phyloP scores from a whole-genome alignment of 805 yeast genomes.

The Nakazawaea ernobii region DNA sequence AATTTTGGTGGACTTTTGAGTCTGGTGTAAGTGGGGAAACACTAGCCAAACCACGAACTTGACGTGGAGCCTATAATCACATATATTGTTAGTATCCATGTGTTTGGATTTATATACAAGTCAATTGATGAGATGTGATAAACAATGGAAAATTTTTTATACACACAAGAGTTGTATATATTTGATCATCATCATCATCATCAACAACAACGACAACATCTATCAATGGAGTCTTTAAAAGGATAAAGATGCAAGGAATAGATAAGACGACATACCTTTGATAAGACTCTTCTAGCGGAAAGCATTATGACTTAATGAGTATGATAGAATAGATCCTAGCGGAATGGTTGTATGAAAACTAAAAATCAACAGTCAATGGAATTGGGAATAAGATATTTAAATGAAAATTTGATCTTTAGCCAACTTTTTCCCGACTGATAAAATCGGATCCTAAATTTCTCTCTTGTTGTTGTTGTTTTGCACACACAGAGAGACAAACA shows the following conservation, averaged over 20 bases:
- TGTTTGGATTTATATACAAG: not conserved
- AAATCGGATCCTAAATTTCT: too few species aligned
- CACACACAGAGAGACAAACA: too few species aligned
- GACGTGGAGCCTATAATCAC: conserved; percentile 15
- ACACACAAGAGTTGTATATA: not conserved
- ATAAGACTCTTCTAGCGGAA: conserved; percentile 7
- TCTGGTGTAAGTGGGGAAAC: conserved; percentile 44
- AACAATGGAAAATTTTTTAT: too few species aligned
- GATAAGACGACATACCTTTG: conserved; percentile 3
- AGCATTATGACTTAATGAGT: conserved; percentile 1
- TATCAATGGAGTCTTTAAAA: too few species aligned
- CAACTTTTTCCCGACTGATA: too few species aligned
- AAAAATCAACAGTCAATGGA: not conserved
- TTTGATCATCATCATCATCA: too few species aligned
- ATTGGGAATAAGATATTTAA: not conserved
- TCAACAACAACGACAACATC: not conserved
- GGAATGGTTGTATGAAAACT: too few species aligned
- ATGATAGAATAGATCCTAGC: too few species aligned
- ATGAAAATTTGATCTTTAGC: not conserved
- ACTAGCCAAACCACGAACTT: conserved; percentile 45
- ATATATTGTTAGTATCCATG: not conserved
- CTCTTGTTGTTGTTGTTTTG: too few species aligned
- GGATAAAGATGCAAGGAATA: too few species aligned
- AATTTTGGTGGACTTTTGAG: conserved; percentile 43
- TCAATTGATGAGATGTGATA: not conserved